phyloP scores from a whole-genome alignment of 495 filamentous ascomycete genomes.

The Xylaria palmicola region DNA sequence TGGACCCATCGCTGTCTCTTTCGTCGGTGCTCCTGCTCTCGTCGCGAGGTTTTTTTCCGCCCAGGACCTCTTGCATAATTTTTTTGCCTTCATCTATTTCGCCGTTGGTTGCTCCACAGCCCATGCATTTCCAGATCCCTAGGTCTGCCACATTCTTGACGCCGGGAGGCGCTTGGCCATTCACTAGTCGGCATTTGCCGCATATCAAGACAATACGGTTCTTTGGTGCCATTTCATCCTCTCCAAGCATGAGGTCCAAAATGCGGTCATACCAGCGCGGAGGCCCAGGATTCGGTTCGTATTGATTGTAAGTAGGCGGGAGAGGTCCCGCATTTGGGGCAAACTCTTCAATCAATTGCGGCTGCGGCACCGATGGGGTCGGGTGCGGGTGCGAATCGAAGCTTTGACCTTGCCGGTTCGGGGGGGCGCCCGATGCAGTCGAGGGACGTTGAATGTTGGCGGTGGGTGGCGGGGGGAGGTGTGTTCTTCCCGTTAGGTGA shows the following conservation, averaged over 20 bases:
- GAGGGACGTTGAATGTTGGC: conserved; percentile 69
- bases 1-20: conserved; percentile 32
- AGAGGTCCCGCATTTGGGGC: conserved; percentile 61
- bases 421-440: conserved; percentile 25
- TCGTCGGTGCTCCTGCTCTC: conserved; percentile 28
- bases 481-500: conserved; percentile 47
- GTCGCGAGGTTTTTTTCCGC: conserved; percentile 15
- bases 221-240: conserved; percentile 90
- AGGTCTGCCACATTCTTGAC: conserved; percentile 74
- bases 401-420: conserved; percentile 17
- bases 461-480: conserved; percentile 73
- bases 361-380: conserved; percentile 16
- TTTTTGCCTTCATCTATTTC: conserved; percentile 68
- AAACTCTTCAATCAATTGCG: conserved; percentile 48
- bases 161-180: conserved; percentile 93
- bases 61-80: conserved; percentile 52
- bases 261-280: conserved; percentile 92
- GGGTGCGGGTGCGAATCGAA: background rate
- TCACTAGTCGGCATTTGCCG: conserved; percentile 77
- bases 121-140: conserved; percentile 84
- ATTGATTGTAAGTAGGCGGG: conserved; percentile 27
- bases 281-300: conserved; percentile 47
- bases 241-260: conserved; percentile 85
- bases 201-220: conserved; percentile 92
- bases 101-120: conserved; percentile 83